A percentile compares a stretch with the other conserved stretches of the same genome.
These are phyloP conservation scores for Lepidium sativum DNA, from an alignment of 345 rosid genomes.

Conservation along the genomic window DNA sequence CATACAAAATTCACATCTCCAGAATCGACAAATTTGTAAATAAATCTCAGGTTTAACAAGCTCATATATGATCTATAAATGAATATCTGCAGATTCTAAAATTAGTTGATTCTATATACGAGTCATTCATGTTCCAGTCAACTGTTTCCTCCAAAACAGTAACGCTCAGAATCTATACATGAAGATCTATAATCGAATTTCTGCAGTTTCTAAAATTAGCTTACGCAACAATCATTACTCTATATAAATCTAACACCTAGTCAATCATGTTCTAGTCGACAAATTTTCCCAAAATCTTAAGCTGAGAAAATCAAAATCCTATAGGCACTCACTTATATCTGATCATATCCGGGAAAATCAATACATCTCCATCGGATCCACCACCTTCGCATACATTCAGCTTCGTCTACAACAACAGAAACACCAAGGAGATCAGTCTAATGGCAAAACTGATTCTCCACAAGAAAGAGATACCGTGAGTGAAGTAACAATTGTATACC, in stretches of 20 bases:
- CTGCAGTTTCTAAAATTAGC: neutral
- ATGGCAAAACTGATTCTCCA: neutral
- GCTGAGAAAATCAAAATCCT: neutral
- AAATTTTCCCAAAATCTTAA: neutral
- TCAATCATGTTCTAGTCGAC: neutral
- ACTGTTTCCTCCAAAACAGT: neutral
- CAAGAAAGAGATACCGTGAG: neutral
- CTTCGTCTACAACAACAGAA: constrained; percentile 35
- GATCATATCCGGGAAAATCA: constrained; percentile 85
- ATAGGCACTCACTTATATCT: constrained; percentile 58
- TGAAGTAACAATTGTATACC: constrained; percentile 30
- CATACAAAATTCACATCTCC: neutral
- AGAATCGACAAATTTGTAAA: neutral
- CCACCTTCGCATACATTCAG: constrained; percentile 63
- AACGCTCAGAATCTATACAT: neutral
- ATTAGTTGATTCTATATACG: neutral
- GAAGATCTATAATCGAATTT: neutral
- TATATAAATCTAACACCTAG: neutral
- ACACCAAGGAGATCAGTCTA: neutral
- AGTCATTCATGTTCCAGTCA: neutral
- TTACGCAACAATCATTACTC: neutral
- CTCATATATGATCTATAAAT: neutral
- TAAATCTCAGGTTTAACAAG: neutral
- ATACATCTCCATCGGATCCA: constrained; percentile 66
- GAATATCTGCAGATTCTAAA: neutral